Conservation (phyloP, 2,329 filamentous ascomycete genomes). For the Sodiomyces alkalinus region DNA sequence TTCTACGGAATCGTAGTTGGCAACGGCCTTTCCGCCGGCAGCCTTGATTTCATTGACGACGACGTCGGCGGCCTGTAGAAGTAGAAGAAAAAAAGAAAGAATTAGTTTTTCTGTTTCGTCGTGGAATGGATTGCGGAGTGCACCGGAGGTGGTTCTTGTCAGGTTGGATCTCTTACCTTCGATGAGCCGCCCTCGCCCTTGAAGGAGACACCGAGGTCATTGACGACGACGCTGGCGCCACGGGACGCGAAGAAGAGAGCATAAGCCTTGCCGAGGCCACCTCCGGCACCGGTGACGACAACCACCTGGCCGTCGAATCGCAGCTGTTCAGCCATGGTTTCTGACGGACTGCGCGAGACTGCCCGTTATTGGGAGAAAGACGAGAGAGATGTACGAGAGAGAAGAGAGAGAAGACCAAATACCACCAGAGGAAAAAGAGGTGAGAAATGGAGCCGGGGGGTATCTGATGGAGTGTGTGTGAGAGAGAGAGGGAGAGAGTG, state of each 20-base stretch:
- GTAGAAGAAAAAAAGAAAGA: too few relatives aligned
- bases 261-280: constrained; percentile 66
- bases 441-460: not conserved
- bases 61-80: constrained; percentile 56
- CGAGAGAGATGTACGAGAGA: not conserved
- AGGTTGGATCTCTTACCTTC: constrained; percentile 45
- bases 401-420: not conserved
- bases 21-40: constrained; percentile 86
- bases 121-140: constrained; percentile 11
- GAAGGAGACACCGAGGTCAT: constrained; percentile 86
- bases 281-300: constrained; percentile 69
- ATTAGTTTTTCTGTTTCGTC: too few relatives aligned
- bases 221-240: constrained; percentile 90
- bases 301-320: constrained; percentile 76
- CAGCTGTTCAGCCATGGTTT: constrained; percentile 47
- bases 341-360: not conserved
- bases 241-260: constrained; percentile 84
- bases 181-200: constrained; percentile 80
- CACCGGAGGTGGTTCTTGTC: not conserved
- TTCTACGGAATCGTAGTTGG: constrained; percentile 94
- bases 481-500: too few relatives aligned
- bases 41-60: constrained; percentile 73
- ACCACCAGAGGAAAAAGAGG: not conserved
- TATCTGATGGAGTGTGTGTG: too few relatives aligned
- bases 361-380: not conserved